Evolutionary conservation across 495 filamentous ascomycete genomes (phyloP).

Genomic region (Umbilicaria muhlenbergii): DNA sequence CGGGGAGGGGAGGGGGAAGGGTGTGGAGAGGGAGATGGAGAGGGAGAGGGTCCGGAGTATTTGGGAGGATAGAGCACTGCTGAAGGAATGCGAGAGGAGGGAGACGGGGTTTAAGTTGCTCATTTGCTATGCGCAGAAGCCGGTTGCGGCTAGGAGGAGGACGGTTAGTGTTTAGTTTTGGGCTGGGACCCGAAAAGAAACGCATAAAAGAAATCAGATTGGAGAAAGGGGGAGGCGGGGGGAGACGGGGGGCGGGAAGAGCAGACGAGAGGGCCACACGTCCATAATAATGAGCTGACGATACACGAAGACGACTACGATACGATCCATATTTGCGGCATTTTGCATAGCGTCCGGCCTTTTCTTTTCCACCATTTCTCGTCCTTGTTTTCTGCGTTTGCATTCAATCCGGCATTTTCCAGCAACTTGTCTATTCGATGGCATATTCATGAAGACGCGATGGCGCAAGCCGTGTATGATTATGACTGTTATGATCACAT

Average conservation of each 20-base stretch:
- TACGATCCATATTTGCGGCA: not conserved
- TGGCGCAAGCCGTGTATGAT: conserved; percentile 1
- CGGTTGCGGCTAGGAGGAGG: conserved; percentile 37
- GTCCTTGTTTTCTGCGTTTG: too few species aligned
- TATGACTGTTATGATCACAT: not conserved
- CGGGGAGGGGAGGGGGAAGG: conserved; percentile 50
- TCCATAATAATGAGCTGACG: too few species aligned
- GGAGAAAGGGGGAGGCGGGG: too few species aligned
- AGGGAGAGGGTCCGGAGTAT: conserved; percentile 46
- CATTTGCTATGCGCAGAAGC: conserved; percentile 83
- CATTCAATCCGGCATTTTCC: not conserved
- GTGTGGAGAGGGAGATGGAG: too few species aligned
- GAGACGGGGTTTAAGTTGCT: conserved; percentile 79
- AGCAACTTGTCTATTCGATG: not conserved
- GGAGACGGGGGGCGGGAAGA: too few species aligned
- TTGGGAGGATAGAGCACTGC: conserved; percentile 60
- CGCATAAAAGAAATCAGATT: too few species aligned
- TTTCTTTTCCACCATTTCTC: not conserved
- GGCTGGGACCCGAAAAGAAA: too few species aligned
- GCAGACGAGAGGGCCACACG: too few species aligned
- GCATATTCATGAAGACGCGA: not conserved
- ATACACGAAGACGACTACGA: not conserved
- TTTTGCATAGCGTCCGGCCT: not conserved
- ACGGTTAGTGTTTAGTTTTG: conserved; percentile 36
- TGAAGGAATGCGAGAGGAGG: conserved; percentile 74